Percentiles rank a stretch among this genome's conserved stretches.
phyloP scores from a whole-genome alignment of 345 rosid species.

The Firmiana major region DNA sequence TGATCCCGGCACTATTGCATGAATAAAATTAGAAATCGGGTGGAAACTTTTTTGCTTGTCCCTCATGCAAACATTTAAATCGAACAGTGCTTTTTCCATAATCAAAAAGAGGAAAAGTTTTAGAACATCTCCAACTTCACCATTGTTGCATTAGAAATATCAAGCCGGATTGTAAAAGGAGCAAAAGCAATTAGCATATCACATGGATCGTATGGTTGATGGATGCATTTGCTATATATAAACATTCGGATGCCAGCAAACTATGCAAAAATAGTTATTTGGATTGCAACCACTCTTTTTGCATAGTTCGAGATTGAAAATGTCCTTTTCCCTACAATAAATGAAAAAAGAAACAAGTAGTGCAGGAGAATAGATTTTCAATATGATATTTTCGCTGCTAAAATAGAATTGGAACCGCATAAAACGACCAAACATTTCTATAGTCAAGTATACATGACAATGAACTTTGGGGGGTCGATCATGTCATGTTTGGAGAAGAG shows the following conservation, averaged over 20 bases:
- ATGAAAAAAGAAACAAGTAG: background rate
- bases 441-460: background rate
- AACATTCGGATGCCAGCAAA: background rate
- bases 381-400: background rate
- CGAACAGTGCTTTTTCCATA: background rate
- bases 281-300: too few species aligned
- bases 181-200: background rate
- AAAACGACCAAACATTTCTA: background rate
- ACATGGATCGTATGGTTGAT: background rate
- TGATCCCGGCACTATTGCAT: conserved; percentile 5
- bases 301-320: too few species aligned
- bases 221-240: background rate
- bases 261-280: too few species aligned
- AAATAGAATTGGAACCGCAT: background rate
- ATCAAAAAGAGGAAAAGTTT: background rate
- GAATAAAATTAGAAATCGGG: background rate
- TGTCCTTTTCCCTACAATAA: too few species aligned
- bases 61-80: background rate
- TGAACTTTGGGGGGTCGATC: background rate
- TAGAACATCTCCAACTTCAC: conserved; percentile 2
- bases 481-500: background rate
- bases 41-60: conserved; percentile 1
- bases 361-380: background rate
- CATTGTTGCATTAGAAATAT: background rate
- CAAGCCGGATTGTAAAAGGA: background rate